phyloP scores from a whole-genome alignment of 208 protist genomes.

The Herpetomonas muscarum region DNA sequence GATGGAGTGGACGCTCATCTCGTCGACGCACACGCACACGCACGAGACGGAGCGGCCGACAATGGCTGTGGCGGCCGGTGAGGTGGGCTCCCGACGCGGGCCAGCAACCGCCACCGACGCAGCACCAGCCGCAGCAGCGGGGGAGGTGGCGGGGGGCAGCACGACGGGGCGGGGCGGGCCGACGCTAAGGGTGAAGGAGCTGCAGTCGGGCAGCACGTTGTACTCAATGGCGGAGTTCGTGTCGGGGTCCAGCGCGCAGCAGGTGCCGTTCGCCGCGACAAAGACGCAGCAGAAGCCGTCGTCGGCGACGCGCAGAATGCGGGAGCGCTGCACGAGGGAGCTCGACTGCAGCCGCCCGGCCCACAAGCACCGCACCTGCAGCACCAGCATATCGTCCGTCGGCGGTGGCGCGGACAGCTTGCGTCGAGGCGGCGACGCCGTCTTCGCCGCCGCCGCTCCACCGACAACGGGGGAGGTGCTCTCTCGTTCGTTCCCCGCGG shows the following conservation, averaged over 20 bases:
- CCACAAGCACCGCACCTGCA: conserved; percentile 45
- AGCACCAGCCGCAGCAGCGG: background rate
- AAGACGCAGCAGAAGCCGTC: conserved; percentile 64
- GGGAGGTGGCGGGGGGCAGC: background rate
- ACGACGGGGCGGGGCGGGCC: conserved; percentile 15
- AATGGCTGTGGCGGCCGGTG: background rate
- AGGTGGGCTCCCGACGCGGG: background rate
- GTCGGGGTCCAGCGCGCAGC: conserved; percentile 52
- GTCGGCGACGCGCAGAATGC: conserved; percentile 38
- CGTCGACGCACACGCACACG: conserved; percentile 70
- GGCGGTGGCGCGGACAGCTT: background rate
- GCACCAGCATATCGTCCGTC: conserved; percentile 13
- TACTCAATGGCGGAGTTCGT: conserved; percentile 44
- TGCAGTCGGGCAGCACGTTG: conserved; percentile 59
- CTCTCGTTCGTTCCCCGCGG: background rate
- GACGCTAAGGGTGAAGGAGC: conserved; percentile 65
- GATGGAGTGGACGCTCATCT: conserved; percentile 66
- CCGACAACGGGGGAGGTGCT: background rate
- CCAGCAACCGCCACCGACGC: background rate
- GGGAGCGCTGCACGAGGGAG: conserved; percentile 57
- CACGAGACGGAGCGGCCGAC: conserved; percentile 38
- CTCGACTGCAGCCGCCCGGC: conserved; percentile 25
- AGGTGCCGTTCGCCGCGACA: conserved; percentile 54
- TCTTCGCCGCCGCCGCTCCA: background rate
- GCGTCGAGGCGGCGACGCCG: background rate